Base-by-base conservation (phyloP, 1,139 yeast species). In the Nakaseomyces delphensis region DNA sequence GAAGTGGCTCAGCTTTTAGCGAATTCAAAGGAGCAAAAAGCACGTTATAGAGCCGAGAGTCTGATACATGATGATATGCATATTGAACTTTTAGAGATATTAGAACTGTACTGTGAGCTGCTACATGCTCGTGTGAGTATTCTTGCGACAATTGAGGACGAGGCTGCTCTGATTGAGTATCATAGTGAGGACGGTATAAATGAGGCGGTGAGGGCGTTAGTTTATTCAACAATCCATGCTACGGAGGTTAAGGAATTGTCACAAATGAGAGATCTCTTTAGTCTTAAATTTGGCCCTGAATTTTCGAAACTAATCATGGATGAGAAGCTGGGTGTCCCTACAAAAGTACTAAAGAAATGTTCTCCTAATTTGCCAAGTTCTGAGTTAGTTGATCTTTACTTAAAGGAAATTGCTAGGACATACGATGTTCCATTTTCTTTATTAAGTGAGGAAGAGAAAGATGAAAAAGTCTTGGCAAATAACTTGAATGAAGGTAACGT, bases 91-190 rank as follows among this genome's bases (percentile, higher is more conserved):
- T 69, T 86, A 45, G 96, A 89, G 62, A 74, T 76, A 38, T 64
- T 87, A 40, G 95, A 86, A 62, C 68, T 89, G 20, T 85, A 86
- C 60, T 83, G 96, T 57, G 96, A 89, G 61, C 66, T 89, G 18
- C 63, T 86, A 14, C 71, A 84, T 43, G 95, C 96, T 0, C 68
- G 96, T 43, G 74, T 83, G 19, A 70, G 77, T 10, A 66, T 83
- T 38, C 56, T 83, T 30, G 48, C 45, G 21, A 49, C 42, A 10
- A 52, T 60, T 11, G 43, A 43, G 11, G 68, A 74, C 38, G 63
- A 63, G 36, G 49, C 47, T 2, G 51, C 46, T 18, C 45, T 60
- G 15, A 57, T 53, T 7, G 49, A 52, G 20, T 47, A 53, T 11
- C 64, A 59, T 39, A 52, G 46, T 27, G 62, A 57, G 8, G 62